These are phyloP conservation scores for Macrocybe gigantea DNA, from an alignment of 768 basidiomycete genomes.

Conservation along the genomic window DNA sequence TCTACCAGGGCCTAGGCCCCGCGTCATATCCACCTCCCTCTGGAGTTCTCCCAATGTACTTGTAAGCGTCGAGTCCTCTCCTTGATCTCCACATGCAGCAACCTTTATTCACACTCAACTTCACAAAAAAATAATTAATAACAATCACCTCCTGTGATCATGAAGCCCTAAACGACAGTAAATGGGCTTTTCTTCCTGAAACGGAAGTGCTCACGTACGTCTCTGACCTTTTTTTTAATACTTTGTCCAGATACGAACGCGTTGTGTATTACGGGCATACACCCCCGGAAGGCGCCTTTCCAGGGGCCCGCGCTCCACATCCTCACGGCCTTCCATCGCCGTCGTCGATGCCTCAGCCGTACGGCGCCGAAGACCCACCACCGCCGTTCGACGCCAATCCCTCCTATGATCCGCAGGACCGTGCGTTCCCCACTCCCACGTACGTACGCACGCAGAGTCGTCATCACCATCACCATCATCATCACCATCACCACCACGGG, in stretches of 20 bases:
- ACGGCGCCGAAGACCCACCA: conserved; percentile 3
- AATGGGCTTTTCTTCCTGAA: background rate
- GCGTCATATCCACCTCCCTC: conserved; percentile 8
- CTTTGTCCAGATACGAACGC: conserved; percentile 11
- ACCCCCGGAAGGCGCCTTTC: conserved; percentile 1
- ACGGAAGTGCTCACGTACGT: background rate
- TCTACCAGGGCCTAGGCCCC: background rate
- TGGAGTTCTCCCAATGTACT: conserved; percentile 10
- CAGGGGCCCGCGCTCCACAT: conserved; percentile 2
- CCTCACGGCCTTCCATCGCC: conserved; percentile 8
- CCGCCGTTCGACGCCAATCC: conserved; percentile 12
- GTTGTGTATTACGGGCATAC: conserved; percentile 9
- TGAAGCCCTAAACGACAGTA: conserved; percentile 11
- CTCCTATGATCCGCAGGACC: conserved; percentile 5
- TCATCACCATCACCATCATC: conserved; percentile 5
- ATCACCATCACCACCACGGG: conserved; percentile 15
- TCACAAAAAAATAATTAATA: conserved; percentile 1
- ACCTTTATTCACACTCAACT: background rate
- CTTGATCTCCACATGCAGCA: background rate
- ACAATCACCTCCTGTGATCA: background rate
- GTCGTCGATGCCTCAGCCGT: conserved; percentile 2
- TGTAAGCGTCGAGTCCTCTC: conserved; percentile 4
- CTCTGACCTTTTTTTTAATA: background rate
- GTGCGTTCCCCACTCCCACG: conserved; percentile 4
- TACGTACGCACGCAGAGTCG: conserved; percentile 3